phyloP scores from a whole-genome alignment of 495 filamentous ascomycete genomes.

The Penicillium waksmanii region DNA sequence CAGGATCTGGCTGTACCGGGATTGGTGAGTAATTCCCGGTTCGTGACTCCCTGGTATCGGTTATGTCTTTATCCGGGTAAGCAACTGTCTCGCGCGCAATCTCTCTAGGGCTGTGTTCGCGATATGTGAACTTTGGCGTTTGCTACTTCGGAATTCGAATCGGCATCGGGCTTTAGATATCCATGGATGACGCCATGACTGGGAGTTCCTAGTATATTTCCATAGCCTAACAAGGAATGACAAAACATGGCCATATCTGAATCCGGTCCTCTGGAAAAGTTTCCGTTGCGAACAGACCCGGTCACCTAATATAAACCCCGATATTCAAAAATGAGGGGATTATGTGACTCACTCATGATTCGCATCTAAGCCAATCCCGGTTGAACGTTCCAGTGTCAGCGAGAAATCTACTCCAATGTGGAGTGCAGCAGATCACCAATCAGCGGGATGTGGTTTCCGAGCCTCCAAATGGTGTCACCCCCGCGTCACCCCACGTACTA shows the following conservation, averaged over 20 bases:
- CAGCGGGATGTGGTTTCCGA: constrained; percentile 26
- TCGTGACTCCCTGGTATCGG: background rate
- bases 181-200: no score
- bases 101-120: no score
- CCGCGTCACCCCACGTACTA: background rate
- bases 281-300: background rate
- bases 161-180: no score
- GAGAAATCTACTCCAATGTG: constrained; percentile 7
- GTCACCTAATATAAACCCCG: no score
- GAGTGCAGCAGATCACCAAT: constrained; percentile 14
- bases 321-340: background rate
- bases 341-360: background rate
- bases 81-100: no score
- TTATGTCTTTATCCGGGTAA: no score
- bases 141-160: no score
- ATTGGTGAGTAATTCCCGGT: background rate
- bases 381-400: background rate
- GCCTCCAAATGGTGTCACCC: constrained; percentile 9
- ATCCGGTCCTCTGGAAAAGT: background rate
- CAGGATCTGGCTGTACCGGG: constrained; percentile 60
- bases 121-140: no score
- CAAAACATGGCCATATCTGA: no score
- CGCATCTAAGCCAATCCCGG: background rate
- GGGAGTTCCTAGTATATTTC: no score
- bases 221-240: no score